Conservation (phyloP, 2,329 filamentous ascomycete genomes). For the Apiospora rasikravindrae region DNA sequence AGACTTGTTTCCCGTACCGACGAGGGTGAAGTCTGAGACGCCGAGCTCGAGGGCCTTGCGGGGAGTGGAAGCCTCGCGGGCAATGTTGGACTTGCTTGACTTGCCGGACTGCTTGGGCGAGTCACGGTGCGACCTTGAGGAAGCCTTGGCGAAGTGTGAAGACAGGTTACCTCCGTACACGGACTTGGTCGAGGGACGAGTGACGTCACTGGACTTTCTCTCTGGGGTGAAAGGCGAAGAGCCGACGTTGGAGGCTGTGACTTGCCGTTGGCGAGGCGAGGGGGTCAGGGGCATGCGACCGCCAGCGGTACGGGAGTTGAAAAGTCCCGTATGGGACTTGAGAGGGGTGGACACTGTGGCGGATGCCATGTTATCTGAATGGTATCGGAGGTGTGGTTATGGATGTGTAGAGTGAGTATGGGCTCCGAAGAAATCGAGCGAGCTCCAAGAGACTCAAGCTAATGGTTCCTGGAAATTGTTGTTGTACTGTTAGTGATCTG, state of each 20-base stretch:
- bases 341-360: conserved; percentile 84
- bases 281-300: conserved; percentile 94
- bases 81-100: conserved; percentile 98
- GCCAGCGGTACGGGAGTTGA: conserved; percentile 90
- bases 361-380: conserved; percentile 71
- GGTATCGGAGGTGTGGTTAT: conserved; percentile 22
- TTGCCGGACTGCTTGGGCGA: conserved; percentile 70
- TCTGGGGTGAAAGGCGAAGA: conserved; percentile 82
- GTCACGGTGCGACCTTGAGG: conserved; percentile 75
- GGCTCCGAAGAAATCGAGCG: conserved; percentile 50
- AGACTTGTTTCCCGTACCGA: conserved; percentile 75
- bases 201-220: conserved; percentile 56
- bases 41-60: conserved; percentile 85
- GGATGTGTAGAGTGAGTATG: conserved; percentile 37
- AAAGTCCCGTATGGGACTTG: conserved; percentile 93
- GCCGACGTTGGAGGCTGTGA: conserved; percentile 58
- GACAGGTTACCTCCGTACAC: conserved; percentile 82
- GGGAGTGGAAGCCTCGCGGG: conserved; percentile 73
- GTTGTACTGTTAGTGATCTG: conserved; percentile 50
- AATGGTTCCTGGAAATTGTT: conserved; percentile 59
- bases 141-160: conserved; percentile 76
- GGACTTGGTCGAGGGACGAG: conserved; percentile 66
- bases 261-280: conserved; percentile 73
- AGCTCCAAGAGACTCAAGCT: conserved; percentile 65
- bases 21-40: conserved; percentile 90